Evolutionary conservation across 2,329 filamentous ascomycete genomes (phyloP).

Genomic region (Fusarium zealandicum): DNA sequence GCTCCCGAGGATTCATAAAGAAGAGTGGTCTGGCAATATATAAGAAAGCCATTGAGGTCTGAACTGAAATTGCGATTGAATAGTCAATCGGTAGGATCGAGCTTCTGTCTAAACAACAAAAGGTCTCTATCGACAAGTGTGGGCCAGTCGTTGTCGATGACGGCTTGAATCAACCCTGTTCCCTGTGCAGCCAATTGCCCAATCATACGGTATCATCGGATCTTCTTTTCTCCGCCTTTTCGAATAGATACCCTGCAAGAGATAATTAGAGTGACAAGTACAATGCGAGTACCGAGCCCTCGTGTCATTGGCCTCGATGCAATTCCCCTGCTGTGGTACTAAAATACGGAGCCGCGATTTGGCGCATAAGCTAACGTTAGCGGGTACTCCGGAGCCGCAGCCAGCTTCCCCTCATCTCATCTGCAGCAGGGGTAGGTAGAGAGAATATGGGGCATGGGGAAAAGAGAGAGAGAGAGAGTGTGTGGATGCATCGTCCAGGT

Average conservation of each 20-base stretch:
- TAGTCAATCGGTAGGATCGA: constrained; percentile 11
- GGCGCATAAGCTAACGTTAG: constrained; percentile 25
- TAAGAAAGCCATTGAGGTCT: constrained; percentile 1
- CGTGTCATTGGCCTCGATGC: constrained; percentile 7
- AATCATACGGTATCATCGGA: neutral
- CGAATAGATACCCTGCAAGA: neutral
- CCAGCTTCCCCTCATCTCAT: constrained; percentile 31
- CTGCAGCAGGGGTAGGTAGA: neutral
- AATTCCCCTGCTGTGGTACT: constrained; percentile 9
- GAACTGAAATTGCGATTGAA: constrained; percentile 9
- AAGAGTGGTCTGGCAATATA: neutral
- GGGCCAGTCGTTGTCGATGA: constrained; percentile 23
- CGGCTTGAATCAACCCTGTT: constrained; percentile 5
- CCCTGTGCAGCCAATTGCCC: neutral
- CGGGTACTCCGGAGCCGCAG: constrained; percentile 37
- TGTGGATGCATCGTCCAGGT: too few relatives aligned
- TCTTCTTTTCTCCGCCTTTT: constrained; percentile 15
- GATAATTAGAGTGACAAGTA: too few relatives aligned
- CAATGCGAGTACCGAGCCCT: constrained; percentile 3
- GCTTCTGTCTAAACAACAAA: constrained; percentile 1
- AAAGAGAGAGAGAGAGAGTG: constrained; percentile 1
- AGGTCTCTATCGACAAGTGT: constrained; percentile 3
- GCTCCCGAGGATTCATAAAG: neutral
- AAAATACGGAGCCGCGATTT: constrained; percentile 41
- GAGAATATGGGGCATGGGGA: constrained; percentile 15